Base-by-base conservation (phyloP, 2,329 filamentous ascomycete genomes). In the Cryphonectria carpinicola region DNA sequence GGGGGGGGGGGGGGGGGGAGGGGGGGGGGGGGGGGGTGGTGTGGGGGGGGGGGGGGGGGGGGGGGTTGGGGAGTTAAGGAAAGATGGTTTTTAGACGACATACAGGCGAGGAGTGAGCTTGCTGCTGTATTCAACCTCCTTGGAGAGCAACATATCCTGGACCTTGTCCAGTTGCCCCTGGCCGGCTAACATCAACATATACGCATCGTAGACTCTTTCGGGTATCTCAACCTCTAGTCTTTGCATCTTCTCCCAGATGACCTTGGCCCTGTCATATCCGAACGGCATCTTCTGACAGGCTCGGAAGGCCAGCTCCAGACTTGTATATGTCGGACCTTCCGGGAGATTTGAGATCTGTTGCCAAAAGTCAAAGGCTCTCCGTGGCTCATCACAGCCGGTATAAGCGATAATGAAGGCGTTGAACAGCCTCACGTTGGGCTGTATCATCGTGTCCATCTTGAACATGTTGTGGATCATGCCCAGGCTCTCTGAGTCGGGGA, bases 401-500 rank as follows among this genome's bases (percentile, higher is more conserved):
- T 97, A 95, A 0, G 93, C 95, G 17, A 96, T 85, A 90, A 99
- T 97, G 65, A 98, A 83, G 0, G 92, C 90, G 76, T 97, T 98
- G 75, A 92, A 89, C 2, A 98, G 84, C 69, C 84, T 85, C 0
- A 95, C 98, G 75, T 88, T 90, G 5, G 91, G 86, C 75, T 95
- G 90, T 52, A 98, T 86, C 58, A 89, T 88, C n/a, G 90, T 87
- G 79, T 99, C 96, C 79, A 98, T 90, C 82, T 97, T 98, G 74
- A 98, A 86, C 89, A 97, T 95, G 78, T 98, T 97, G 82, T 97
- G 92, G 2, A 97, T 88, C 73, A 92, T 88, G 71, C 90, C 88
- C 28, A 98, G 82, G 58, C 89, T 90, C 69, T 93, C 89, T 1
- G 82, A 77, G 75, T 92, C 89, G 11, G 85, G 84, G 58, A 82